These are phyloP conservation scores for Malassezia caprae DNA, from an alignment of 1,284 basidiomycete species.

Conservation along the genomic window DNA sequence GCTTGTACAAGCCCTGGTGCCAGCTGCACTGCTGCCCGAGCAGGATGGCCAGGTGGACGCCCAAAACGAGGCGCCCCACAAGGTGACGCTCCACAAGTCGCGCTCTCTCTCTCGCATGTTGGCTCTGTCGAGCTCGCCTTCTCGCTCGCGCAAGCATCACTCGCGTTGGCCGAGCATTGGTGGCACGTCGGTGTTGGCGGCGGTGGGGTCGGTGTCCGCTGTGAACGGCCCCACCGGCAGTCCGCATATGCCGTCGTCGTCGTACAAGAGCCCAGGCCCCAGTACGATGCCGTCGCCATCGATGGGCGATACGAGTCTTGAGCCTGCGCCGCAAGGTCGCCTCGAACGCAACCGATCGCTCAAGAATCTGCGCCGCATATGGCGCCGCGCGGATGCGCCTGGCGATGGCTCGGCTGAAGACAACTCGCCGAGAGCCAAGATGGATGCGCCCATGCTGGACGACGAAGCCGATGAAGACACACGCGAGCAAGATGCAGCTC, in stretches of 20 bases:
- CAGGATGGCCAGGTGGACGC: not conserved
- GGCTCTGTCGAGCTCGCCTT: not conserved
- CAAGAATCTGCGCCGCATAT: not conserved
- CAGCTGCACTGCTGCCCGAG: not conserved
- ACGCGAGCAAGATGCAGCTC: slow-evolving; percentile 3
- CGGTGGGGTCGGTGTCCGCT: not conserved
- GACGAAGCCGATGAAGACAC: not conserved
- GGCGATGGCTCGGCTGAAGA: not conserved
- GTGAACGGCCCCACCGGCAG: not conserved
- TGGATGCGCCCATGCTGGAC: not conserved
- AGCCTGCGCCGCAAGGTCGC: not conserved
- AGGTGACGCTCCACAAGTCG: slow-evolving; percentile 1
- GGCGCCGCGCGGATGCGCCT: not conserved
- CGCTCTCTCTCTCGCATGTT: slow-evolving; percentile 11
- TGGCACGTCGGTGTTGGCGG: not conserved
- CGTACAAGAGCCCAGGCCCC: not conserved
- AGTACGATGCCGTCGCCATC: not conserved
- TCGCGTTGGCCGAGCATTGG: slow-evolving; percentile 1
- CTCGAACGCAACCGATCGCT: not conserved
- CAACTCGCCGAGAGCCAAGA: not conserved
- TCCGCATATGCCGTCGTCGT: not conserved
- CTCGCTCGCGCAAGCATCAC: not conserved
- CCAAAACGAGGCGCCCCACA: not conserved
- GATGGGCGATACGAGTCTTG: not conserved
- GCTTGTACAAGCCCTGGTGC: slow-evolving; percentile 1